Conservation (phyloP, 1,139 yeast genomes). For the Yamadazyma membranifaciens region DNA sequence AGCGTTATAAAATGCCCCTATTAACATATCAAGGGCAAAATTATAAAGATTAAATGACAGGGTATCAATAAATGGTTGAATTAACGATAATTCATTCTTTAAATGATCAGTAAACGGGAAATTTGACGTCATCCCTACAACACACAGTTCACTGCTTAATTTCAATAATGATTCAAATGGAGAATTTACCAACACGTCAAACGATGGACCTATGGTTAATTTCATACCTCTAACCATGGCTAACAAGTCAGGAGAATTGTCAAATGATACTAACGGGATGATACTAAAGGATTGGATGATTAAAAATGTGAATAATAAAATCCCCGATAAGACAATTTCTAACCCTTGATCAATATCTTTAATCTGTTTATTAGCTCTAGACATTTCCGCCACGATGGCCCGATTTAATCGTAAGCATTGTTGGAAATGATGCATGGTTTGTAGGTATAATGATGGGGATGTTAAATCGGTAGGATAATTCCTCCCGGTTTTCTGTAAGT, state of each 20-base stretch:
- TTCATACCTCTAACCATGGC: conserved; percentile 4
- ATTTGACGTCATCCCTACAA: neutral
- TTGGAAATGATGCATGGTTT: conserved; percentile 4
- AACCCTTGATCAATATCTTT: conserved; percentile 3
- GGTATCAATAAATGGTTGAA: neutral
- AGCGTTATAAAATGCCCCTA: neutral
- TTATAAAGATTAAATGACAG: neutral
- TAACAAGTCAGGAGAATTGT: conserved; percentile 1
- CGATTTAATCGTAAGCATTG: conserved; percentile 3
- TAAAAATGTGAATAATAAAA: conserved; percentile 5
- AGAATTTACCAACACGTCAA: neutral
- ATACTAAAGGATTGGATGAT: conserved; percentile 6
- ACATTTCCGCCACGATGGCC: neutral
- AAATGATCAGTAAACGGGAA: conserved; percentile 4
- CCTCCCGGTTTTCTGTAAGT: conserved; percentile 1
- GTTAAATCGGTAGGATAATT: too few species aligned
- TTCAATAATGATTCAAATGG: neutral
- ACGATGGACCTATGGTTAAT: conserved; percentile 2
- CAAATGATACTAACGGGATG: conserved; percentile 3
- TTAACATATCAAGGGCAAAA: neutral
- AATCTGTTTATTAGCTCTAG: neutral
- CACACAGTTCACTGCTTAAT: neutral
- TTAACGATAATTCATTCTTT: neutral
- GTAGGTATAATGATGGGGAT: conserved; percentile 1
- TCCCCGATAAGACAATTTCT: conserved; percentile 1